These are phyloP conservation scores for Hyaloperonospora brassicae DNA, from an alignment of 352 stramenopile genomes.

Conservation along the genomic window DNA sequence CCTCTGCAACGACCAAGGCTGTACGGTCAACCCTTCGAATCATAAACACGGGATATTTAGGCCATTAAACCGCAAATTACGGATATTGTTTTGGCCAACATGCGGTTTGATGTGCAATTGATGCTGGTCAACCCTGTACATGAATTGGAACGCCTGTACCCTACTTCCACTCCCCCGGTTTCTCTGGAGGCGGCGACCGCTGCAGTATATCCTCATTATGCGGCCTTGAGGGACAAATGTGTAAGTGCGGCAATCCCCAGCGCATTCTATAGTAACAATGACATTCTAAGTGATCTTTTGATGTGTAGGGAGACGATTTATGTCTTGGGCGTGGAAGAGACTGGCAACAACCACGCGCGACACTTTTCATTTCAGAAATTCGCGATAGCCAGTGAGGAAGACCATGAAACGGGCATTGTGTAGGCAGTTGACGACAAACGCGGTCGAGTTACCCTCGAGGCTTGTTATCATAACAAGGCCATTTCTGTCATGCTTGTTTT, in stretches of 20 bases:
- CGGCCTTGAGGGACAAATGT: not conserved
- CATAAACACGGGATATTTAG: no score
- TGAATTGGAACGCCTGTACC: not conserved
- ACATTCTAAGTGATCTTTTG: not conserved
- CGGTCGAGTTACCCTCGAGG: not conserved
- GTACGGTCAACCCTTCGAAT: no score
- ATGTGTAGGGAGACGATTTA: not conserved
- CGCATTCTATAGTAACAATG: not conserved
- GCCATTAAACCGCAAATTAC: not conserved
- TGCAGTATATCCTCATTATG: not conserved
- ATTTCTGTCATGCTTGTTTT: not conserved
- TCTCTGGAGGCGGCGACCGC: not conserved
- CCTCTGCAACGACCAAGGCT: no score
- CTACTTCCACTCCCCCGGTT: not conserved
- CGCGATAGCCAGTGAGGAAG: not conserved
- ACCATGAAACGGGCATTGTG: not conserved
- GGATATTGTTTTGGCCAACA: constrained; percentile 1
- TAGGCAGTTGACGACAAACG: not conserved
- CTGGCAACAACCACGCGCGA: not conserved
- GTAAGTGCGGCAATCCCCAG: not conserved
- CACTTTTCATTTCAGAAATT: not conserved
- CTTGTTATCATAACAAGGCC: not conserved
- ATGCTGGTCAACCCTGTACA: not conserved
- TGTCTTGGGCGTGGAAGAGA: not conserved
- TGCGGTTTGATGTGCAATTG: constrained; percentile 1